Percentiles rank a stretch among this genome's conserved stretches.
phyloP scores from a whole-genome alignment of 140 eudicot species.

The Stevia rebaudiana region DNA sequence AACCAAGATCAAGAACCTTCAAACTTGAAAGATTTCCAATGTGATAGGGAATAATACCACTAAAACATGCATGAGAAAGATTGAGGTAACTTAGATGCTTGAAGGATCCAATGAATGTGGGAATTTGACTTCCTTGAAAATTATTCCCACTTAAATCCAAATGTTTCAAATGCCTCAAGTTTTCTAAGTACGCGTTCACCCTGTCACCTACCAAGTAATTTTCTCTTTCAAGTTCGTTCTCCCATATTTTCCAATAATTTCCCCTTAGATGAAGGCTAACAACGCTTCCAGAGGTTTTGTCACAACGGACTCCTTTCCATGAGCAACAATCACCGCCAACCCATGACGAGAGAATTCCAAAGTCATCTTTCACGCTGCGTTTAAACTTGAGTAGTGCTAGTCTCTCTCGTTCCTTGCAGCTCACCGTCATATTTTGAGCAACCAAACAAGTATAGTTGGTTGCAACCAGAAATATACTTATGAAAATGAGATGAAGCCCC shows the following conservation, averaged over 20 bases:
- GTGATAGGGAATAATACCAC: not conserved
- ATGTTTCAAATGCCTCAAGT: not conserved
- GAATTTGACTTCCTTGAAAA: not conserved
- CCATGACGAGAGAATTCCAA: conserved; percentile 15
- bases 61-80: not conserved
- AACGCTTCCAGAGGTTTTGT: not conserved
- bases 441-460: not conserved
- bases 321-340: conserved; percentile 15
- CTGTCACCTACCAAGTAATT: not conserved
- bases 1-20: not conserved
- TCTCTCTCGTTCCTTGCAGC: conserved; percentile 6
- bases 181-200: not conserved
- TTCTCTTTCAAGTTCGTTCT: not conserved
- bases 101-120: not conserved
- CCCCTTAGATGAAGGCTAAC: conserved; percentile 7
- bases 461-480: not conserved
- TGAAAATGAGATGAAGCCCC: not conserved
- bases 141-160: conserved; percentile 14
- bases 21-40: conserved; percentile 5
- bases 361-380: conserved; percentile 6
- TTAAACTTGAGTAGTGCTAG: conserved; percentile 14
- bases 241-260: not conserved
- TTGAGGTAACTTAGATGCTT: not conserved
- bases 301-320: conserved; percentile 10
- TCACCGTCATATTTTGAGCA: not conserved